phyloP scores from a whole-genome alignment of 139 green algal species.

The Desmodesmus armatus region DNA sequence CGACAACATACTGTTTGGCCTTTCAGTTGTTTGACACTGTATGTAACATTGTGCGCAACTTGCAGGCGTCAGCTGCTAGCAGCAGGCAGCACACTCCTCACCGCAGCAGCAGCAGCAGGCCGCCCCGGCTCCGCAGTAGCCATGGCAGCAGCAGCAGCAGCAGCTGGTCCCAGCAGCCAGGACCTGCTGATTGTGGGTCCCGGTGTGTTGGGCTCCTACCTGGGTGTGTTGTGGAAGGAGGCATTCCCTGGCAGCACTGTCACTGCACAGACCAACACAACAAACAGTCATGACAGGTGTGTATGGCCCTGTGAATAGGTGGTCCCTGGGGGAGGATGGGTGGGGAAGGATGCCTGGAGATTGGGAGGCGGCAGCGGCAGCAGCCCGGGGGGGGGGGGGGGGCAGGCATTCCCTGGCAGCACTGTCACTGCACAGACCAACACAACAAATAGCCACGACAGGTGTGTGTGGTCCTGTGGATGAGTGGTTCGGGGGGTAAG shows the following conservation, averaged over 20 bases:
- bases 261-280: conserved; percentile 93
- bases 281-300: conserved; percentile 82
- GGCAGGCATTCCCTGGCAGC: conserved; percentile 65
- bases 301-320: no score
- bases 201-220: conserved; percentile 87
- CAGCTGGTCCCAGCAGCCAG: conserved; percentile 14
- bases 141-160: no score
- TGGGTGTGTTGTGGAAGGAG: conserved; percentile 86
- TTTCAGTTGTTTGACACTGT: no score
- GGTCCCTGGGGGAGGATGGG: no score
- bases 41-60: no score
- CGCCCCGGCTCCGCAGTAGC: neutral
- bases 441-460: conserved; percentile 81
- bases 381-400: conserved; percentile 84
- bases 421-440: conserved; percentile 94
- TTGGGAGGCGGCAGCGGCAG: no score
- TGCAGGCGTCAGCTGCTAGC: neutral
- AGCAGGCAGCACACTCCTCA: neutral
- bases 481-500: no score
- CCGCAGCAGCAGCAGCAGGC: neutral
- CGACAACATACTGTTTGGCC: no score
- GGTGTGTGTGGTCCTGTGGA: no score
- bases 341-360: no score
- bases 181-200: conserved; percentile 87
- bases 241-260: conserved; percentile 70